Evolutionary conservation across 495 filamentous ascomycete genomes (phyloP), one percentile per base, ranked within the genome.

Genomic region (Parathielavia hyrcaniae): DNA sequence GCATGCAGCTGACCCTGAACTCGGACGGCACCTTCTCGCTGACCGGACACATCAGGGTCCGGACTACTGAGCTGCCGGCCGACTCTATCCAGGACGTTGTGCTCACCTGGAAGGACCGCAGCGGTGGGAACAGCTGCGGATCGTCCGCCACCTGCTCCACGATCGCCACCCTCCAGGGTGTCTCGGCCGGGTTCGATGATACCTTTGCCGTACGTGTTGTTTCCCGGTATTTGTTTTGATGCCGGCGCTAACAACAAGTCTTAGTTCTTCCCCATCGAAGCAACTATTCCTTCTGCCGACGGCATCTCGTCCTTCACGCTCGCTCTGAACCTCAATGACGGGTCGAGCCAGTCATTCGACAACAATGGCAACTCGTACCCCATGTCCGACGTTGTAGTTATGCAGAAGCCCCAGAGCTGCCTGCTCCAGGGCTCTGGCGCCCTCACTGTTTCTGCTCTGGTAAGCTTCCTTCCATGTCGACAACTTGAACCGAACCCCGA

Each of bases 41-140:
- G 26, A 69, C 68, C 19, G 75, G 76, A 20, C 62, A 66, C 39
- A 76, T 79, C 61, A 65, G 76, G 16, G 70, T 79, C 30, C 69
- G 73, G 50, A 76, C 71, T 8, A 79, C 73, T 9, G 55, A 68
- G 8, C 53, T 71, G 30, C 72, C 69, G 10, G 58, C 47, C 8
- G 63, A 61, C 39, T 61, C 63, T 32, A 68, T 77, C 55, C 53
- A 61, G 36, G 70, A 71, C 45, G 41, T 97, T 61, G 82, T 86
- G 4, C 79, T 84, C 1, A 76, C 93, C 36, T 97, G 96, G 79
- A 95, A 95, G 75, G 95, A 97, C 69, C 87, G 88, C 64, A 91
- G 91, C 70, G 95, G 95, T 64, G 92, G 90, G 4, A 96, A 92
- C 72, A 95, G 91, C 44, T 78, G 75, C 32, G 73, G 74, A 14